Conservation (phyloP, 371 early-diverging fungal species). For the Choanephora cucurbitarum region DNA sequence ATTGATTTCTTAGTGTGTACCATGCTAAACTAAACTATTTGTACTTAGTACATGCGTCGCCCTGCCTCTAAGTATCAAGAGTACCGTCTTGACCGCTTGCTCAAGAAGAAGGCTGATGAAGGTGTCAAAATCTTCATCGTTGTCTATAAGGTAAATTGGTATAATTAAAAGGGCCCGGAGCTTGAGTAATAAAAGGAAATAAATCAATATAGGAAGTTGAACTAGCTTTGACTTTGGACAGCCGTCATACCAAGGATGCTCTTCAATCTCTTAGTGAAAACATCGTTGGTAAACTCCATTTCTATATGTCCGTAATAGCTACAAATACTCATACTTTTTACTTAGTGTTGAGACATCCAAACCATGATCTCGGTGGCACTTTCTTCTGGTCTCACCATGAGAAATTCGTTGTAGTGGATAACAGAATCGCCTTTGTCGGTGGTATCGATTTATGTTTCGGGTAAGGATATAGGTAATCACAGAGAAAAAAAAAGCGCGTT, state of each 20-base stretch:
- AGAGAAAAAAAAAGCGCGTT: neutral
- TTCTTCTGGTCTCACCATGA: conserved; percentile 84
- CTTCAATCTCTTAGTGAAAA: conserved; percentile 77
- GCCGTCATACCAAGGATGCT: conserved; percentile 78
- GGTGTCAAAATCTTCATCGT: conserved; percentile 90
- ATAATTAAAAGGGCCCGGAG: neutral
- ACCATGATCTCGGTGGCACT: conserved; percentile 72
- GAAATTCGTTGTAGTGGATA: conserved; percentile 79
- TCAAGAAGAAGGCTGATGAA: conserved; percentile 85
- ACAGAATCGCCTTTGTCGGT: conserved; percentile 87
- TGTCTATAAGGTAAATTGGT: conserved; percentile 72
- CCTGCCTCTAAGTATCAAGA: conserved; percentile 74
- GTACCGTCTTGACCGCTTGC: conserved; percentile 80
- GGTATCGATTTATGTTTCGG: conserved; percentile 94
- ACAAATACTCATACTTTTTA: conserved; percentile 7
- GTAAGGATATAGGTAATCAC: conserved; percentile 30
- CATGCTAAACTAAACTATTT: neutral
- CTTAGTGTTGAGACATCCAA: conserved; percentile 82
- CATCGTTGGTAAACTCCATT: conserved; percentile 69
- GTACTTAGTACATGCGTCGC: conserved; percentile 71
- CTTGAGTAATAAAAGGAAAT: conserved; percentile 12
- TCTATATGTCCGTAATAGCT: no score
- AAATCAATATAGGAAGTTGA: conserved; percentile 66
- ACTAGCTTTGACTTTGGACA: conserved; percentile 78
- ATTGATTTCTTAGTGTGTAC: neutral